Conservation (phyloP, 1,284 basidiomycete genomes). For the Mrakiaceae sp. region DNA sequence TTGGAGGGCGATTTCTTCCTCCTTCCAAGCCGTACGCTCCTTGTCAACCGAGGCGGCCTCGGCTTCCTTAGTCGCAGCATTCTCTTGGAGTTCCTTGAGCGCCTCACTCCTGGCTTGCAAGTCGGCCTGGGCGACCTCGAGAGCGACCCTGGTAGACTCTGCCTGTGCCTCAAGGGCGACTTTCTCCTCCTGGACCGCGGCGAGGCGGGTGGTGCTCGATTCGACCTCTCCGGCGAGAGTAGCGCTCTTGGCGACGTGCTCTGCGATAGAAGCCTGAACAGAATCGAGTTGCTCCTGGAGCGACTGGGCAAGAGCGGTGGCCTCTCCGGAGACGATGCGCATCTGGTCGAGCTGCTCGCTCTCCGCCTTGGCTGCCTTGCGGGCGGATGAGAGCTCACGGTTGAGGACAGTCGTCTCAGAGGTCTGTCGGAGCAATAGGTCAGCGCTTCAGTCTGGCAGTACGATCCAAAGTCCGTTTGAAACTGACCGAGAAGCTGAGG, state of each 20-base stretch:
- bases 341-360: neutral
- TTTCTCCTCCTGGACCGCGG: neutral
- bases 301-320: neutral
- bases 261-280: neutral
- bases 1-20: neutral
- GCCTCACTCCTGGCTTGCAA: neutral
- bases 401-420: too few relatives aligned
- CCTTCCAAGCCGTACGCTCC: neutral
- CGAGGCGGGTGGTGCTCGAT: neutral
- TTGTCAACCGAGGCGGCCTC: neutral
- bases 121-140: neutral
- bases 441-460: too few relatives aligned
- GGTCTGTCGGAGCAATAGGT: too few relatives aligned
- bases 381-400: too few relatives aligned
- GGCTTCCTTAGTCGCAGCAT: too few relatives aligned
- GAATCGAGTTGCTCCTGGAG: conserved; percentile 1
- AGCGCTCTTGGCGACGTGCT: neutral
- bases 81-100: neutral
- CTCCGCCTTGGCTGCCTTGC: neutral
- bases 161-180: neutral
- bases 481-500: conserved; percentile 3
- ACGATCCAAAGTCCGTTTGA: too few relatives aligned
- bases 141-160: neutral
- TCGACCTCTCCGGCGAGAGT: neutral
- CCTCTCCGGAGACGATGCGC: neutral